A percentile compares a stretch with the other conserved stretches of the same genome.
These are phyloP conservation scores for Lanmaoa pseudosensibilis DNA, from an alignment of 768 basidiomycete genomes.

Conservation along the genomic window DNA sequence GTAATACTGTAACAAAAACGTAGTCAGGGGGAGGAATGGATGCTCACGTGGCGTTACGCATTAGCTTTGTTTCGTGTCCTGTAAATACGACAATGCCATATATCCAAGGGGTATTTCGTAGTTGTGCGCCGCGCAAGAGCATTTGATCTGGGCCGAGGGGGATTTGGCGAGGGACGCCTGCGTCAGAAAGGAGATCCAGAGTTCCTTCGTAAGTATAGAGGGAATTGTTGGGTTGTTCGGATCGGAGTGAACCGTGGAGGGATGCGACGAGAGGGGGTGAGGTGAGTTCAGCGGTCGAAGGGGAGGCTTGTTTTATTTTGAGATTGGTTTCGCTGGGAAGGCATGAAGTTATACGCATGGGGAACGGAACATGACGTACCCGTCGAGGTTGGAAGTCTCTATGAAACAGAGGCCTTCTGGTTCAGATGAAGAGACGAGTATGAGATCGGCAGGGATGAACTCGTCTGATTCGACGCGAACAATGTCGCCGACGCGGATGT, in stretches of 20 bases:
- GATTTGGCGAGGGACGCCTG: conserved; percentile 71
- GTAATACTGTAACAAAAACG: background rate
- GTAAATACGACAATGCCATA: conserved; percentile 94
- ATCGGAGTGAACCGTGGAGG: conserved; percentile 82
- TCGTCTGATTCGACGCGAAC: conserved; percentile 89
- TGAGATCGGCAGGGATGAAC: conserved; percentile 93
- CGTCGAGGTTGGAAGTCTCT: conserved; percentile 96
- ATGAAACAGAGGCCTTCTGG: conserved; percentile 98
- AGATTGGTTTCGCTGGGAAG: conserved; percentile 85
- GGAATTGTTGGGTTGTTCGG: conserved; percentile 97
- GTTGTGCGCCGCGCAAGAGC: conserved; percentile 89
- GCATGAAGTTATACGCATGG: background rate
- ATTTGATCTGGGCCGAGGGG: conserved; percentile 95
- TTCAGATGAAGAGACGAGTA: conserved; percentile 86
- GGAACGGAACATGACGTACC: conserved; percentile 48
- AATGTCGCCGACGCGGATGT: conserved; percentile 88
- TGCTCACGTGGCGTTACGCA: conserved; percentile 95
- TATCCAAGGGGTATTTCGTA: conserved; percentile 95
- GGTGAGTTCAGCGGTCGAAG: conserved; percentile 75
- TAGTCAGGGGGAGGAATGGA: background rate
- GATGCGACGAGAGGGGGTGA: conserved; percentile 71
- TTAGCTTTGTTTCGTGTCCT: conserved; percentile 97
- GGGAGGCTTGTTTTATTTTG: conserved; percentile 95
- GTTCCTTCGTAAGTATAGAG: conserved; percentile 94
- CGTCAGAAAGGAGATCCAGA: conserved; percentile 56